phyloP scores from a whole-genome alignment of 768 basidiomycete genomes.

The Naganishia kalamii region DNA sequence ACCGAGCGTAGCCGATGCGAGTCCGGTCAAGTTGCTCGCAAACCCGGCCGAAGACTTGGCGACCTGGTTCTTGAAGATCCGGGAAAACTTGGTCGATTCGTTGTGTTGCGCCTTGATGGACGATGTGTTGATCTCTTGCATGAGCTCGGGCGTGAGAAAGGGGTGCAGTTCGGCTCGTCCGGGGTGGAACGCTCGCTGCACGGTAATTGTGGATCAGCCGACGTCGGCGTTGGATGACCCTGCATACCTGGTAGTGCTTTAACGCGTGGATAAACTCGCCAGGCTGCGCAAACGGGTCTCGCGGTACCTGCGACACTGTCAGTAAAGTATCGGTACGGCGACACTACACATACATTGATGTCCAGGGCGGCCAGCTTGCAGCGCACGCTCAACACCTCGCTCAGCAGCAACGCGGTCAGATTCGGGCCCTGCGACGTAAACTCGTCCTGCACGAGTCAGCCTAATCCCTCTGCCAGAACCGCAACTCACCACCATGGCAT shows the following conservation, averaged over 20 bases:
- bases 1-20: constrained; percentile 11
- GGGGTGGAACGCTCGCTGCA: constrained; percentile 3
- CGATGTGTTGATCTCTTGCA: constrained; percentile 16
- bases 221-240: too few relatives aligned
- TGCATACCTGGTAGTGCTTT: constrained; percentile 1
- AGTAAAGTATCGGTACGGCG: neutral
- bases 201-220: neutral
- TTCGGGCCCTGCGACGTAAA: constrained; percentile 18
- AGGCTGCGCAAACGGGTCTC: constrained; percentile 20
- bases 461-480: neutral
- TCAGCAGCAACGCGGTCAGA: constrained; percentile 20
- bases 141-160: neutral
- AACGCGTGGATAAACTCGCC: constrained; percentile 13
- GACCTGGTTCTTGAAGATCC: constrained; percentile 14
- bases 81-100: constrained; percentile 10
- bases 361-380: constrained; percentile 18
- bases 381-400: constrained; percentile 19
- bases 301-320: constrained; percentile 9
- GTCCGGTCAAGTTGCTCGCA: constrained; percentile 16
- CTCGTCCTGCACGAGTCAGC: constrained; percentile 15
- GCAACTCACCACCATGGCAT: constrained; percentile 1
- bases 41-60: constrained; percentile 16
- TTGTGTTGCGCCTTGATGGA: constrained; percentile 14
- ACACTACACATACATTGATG: constrained; percentile 8
- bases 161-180: neutral